Evolutionary conservation across 1,284 basidiomycete genomes (phyloP), one percentile per base, ranked within the genome.

Genomic region (Ganoderma resinaceum): DNA sequence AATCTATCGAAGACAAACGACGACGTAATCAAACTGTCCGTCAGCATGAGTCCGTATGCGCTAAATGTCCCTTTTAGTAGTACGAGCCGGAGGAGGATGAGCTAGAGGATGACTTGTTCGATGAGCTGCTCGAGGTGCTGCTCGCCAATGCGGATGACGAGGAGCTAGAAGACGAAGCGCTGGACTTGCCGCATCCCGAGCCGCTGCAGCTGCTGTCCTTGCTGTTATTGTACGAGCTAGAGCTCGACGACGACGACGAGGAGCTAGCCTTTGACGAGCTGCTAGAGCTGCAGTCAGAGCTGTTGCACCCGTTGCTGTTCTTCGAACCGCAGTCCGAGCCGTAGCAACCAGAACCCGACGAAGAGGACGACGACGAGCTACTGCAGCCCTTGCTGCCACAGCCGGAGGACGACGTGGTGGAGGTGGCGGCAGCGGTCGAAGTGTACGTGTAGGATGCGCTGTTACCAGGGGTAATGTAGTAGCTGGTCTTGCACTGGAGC

Each of bases 401-500:
- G 58, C 52, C 49, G 7, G 57, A 59, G n/a, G 58, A 43, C n/a
- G 52, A 53, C 52, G 66, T 65, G 29, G 66, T 66, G 52, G 70
- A 62, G 59, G 74, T 66, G 40, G 69, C 58, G 18, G 70, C 72
- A 42, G 69, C 65, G 29, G 67, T 59, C 61, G 67, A 58, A 14
- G 65, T 64, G 73, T 89, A 89, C 16, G 87, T 87, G 79, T 87
- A 88, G 74, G 80, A 81, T 66, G 67, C 81, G 81, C 80, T 82
- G 81, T 86, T 90, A 29, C 88, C 87, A 20, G 79, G 68, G 16
- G 76, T 83, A 76, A 91, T 77, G 62, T 81, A 82, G 82, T 85
- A 90, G 68, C 77, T 76, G 49, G 83, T 86, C 82, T 89, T 88
- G 85, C 90, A 91, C 85, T 88, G 70, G 7, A 66, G 9, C 37